Conservation (phyloP, 176 grass and related monocot genomes). For the Pontederia crassipes region DNA sequence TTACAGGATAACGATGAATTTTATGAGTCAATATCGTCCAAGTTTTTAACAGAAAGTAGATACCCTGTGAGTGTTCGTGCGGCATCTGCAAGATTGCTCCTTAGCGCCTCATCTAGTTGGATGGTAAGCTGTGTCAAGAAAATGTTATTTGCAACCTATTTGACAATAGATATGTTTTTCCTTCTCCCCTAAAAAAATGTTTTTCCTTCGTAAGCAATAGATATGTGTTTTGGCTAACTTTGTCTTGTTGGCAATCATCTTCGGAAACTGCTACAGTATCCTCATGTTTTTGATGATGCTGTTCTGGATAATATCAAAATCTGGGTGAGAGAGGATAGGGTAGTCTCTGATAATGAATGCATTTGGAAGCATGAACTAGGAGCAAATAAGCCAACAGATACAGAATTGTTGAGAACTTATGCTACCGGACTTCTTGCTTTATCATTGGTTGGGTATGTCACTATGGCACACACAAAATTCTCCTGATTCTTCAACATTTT, state of each 20-base stretch:
- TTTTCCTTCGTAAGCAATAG: conserved; percentile 8
- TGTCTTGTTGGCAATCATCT: no score
- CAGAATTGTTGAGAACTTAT: conserved; percentile 66
- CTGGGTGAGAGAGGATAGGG: conserved; percentile 57
- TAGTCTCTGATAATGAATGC: conserved; percentile 27
- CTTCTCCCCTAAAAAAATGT: neutral
- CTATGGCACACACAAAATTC: neutral
- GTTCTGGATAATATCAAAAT: conserved; percentile 70
- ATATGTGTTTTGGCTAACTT: no score
- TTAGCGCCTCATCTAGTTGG: conserved; percentile 62
- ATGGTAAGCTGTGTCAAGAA: conserved; percentile 35
- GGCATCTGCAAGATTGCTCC: conserved; percentile 66
- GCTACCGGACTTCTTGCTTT: conserved; percentile 78
- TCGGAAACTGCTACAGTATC: conserved; percentile 30
- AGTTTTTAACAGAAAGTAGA: conserved; percentile 57
- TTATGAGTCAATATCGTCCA: conserved; percentile 70
- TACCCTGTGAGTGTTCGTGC: conserved; percentile 39
- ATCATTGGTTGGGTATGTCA: conserved; percentile 54
- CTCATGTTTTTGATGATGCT: conserved; percentile 66
- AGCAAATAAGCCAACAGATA: conserved; percentile 58
- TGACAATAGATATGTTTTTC: neutral
- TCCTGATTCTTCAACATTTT: neutral
- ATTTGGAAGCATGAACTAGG: conserved; percentile 54
- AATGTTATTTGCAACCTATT: neutral
- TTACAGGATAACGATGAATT: conserved; percentile 85